A percentile compares a stretch with the other conserved stretches of the same genome.
These are phyloP conservation scores for Xylaria sp. DNA, from an alignment of 2,329 filamentous ascomycete genomes.

Conservation along the genomic window DNA sequence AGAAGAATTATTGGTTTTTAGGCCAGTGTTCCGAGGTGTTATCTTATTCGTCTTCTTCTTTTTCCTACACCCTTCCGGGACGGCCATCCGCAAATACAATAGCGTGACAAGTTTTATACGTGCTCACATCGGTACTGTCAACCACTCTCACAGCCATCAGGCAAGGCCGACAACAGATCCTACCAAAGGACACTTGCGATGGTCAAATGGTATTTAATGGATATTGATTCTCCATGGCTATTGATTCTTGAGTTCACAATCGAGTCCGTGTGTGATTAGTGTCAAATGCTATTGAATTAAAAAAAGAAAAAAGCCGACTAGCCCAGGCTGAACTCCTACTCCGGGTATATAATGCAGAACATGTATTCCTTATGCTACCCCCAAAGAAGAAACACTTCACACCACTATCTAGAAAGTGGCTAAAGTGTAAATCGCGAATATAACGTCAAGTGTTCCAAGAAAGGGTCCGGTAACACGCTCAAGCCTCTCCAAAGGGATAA, in stretches of 20 bases:
- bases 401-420: neutral
- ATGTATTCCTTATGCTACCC: no score
- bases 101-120: no score
- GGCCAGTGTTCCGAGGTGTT: neutral
- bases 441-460: neutral
- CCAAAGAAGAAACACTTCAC: neutral
- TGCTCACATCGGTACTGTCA: no score
- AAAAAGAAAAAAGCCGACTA: neutral
- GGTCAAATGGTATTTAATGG: neutral
- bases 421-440: neutral
- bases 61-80: no score
- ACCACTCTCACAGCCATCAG: neutral
- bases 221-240: no score
- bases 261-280: neutral
- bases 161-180: neutral
- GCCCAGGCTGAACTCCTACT: neutral
- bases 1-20: neutral
- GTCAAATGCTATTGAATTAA: neutral
- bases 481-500: constrained; percentile 80
- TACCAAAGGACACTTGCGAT: neutral
- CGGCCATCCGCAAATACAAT: no score
- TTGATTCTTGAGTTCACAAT: neutral
- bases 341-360: neutral
- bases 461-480: neutral
- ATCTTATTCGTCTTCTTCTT: neutral